Evolutionary conservation across 2,329 filamentous ascomycete genomes (phyloP), one percentile per base, ranked within the genome.

Genomic region (Aspergillus pseudoterreus): DNA sequence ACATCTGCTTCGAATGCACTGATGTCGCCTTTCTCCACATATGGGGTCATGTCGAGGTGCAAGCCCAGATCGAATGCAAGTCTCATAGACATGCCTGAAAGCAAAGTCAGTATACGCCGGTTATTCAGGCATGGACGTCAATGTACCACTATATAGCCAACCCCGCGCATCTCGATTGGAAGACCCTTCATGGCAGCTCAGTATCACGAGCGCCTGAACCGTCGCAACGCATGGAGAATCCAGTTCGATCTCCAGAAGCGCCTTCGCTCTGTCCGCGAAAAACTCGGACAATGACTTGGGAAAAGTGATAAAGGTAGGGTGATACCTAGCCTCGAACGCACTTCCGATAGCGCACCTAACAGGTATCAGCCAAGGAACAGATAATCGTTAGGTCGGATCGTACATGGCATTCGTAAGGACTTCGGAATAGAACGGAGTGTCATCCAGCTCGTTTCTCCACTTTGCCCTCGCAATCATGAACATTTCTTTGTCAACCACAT

Each of bases 151-250:
- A 49, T 75, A 78, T 2, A 78, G 57, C 75, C 75, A 78, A 15
- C 74, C 74, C 4, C 75, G 68, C 14, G 75, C 70, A 52, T 76
- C 74, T 10, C 75, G 68, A 14, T 70, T 72, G 17, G 66, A 71
- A 6, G 72, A 74, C 4, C 71, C 71, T 54, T 79, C 76, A 33
- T 74, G 70, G 14, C 66, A 70, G 38, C 74, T 75, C 43, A 79
- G 61, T 14, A 78, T 65, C 2, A 75, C 69, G 39, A 78, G 63
- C 2, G 75, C 72, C 49, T 79, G 76, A 6, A 75, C 71, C 3
- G 75, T 78, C 4, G 76, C 74, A n/a, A 78, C 65, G 41, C 69
- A 74, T 1, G 76, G 76, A 22, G 66, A 71, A 50, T 78, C 76
- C 12, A 79, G 59, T 52, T 79, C 75, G 4, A 77, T 70, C 36